These are phyloP conservation scores for Apiotrichum mycotoxinovorans DNA, from an alignment of 1,284 basidiomycete species.

Conservation along the genomic window DNA sequence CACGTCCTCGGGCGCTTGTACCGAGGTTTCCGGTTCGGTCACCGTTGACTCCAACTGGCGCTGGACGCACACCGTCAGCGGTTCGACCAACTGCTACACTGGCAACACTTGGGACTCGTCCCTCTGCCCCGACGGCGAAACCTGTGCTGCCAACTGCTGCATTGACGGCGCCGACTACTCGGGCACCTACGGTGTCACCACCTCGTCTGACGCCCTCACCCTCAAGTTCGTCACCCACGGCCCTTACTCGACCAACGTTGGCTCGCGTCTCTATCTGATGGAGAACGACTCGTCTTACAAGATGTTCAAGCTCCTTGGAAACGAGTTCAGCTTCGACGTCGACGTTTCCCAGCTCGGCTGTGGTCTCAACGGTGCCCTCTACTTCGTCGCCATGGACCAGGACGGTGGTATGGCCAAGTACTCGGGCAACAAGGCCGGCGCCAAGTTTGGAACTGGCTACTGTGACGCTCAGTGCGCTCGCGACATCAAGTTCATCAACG, in stretches of 20 bases:
- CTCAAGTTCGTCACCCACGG: not conserved
- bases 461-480: conserved; percentile 3
- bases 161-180: conserved; percentile 1
- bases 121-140: not conserved
- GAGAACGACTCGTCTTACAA: not conserved
- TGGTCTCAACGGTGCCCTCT: conserved; percentile 3
- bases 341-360: conserved; percentile 2
- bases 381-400: conserved; percentile 4
- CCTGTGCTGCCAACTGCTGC: not conserved
- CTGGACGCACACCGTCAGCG: not conserved
- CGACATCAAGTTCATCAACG: conserved; percentile 5
- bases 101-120: conserved; percentile 1
- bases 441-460: conserved; percentile 3
- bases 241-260: conserved; percentile 3
- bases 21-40: not conserved
- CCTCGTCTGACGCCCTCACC: not conserved
- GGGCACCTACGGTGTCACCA: conserved; percentile 2
- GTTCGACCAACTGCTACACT: not conserved
- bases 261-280: conserved; percentile 3
- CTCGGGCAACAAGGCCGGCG: conserved; percentile 3
- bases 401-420: not conserved
- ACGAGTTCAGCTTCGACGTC: conserved; percentile 5
- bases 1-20: not conserved
- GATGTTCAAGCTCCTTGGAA: conserved; percentile 6
- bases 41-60: conserved; percentile 5